These are phyloP conservation scores for Penicillium paxilli DNA, from an alignment of 495 filamentous ascomycete genomes.

Conservation along the genomic window DNA sequence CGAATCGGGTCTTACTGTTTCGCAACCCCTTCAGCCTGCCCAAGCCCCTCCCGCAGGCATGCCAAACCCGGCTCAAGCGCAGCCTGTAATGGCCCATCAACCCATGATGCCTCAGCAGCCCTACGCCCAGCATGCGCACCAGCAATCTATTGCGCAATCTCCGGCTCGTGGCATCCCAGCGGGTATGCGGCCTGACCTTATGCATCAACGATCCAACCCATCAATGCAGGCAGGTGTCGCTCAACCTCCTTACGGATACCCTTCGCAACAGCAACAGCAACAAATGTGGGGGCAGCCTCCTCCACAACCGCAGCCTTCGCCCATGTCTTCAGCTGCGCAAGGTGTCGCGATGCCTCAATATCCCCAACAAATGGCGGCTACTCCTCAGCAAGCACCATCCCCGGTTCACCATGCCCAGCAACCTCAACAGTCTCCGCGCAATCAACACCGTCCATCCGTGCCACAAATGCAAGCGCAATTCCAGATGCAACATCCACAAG, in stretches of 20 bases:
- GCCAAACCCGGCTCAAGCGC: conserved; percentile 38
- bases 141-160: conserved; percentile 43
- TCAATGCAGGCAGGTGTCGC: conserved; percentile 38
- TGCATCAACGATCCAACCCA: conserved; percentile 47
- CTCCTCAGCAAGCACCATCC: conserved; percentile 45
- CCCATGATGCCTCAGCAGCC: conserved; percentile 42
- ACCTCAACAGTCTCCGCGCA: conserved; percentile 51
- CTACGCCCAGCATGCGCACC: conserved; percentile 38
- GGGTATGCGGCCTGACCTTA: conserved; percentile 44
- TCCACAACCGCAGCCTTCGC: conserved; percentile 54
- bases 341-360: conserved; percentile 49
- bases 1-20: conserved; percentile 48
- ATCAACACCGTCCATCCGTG: conserved; percentile 39
- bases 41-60: conserved; percentile 40
- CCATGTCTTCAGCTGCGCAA: conserved; percentile 42
- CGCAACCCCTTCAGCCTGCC: conserved; percentile 46
- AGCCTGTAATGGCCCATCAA: conserved; percentile 34
- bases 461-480: conserved; percentile 46
- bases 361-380: conserved; percentile 35
- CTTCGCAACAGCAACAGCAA: conserved; percentile 44
- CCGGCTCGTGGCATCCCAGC: conserved; percentile 43
- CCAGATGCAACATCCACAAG: conserved; percentile 52
- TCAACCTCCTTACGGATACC: conserved; percentile 48
- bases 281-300: conserved; percentile 57
- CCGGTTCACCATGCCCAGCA: conserved; percentile 43